These are phyloP conservation scores for Eucalyptus caleyi DNA, from an alignment of 345 rosid genomes.

Conservation along the genomic window DNA sequence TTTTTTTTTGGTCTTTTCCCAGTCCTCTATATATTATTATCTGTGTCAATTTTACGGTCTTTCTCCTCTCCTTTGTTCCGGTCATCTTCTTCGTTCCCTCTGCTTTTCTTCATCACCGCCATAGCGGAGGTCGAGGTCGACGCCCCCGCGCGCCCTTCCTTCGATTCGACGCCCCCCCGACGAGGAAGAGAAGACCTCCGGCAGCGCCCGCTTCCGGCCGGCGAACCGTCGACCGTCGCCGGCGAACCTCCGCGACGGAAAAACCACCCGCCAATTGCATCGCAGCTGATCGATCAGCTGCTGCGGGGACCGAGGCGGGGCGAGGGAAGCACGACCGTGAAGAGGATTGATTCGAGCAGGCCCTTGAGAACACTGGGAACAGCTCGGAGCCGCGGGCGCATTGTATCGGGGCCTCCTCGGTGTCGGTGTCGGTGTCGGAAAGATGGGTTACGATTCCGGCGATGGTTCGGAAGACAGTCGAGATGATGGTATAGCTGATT, in stretches of 20 bases:
- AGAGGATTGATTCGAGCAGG: not conserved
- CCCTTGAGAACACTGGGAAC: not conserved
- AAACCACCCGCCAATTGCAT: not conserved
- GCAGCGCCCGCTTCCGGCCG: not conserved
- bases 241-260: not conserved
- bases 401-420: not conserved
- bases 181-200: not conserved
- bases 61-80: not conserved
- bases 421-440: not conserved
- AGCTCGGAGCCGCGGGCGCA: not conserved
- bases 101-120: not conserved
- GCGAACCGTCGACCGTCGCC: not conserved
- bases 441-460: slow-evolving; percentile 23
- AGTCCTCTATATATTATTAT: not conserved
- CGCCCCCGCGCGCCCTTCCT: not conserved
- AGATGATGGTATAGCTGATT: slow-evolving; percentile 20
- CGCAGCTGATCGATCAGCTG: not conserved
- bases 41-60: not conserved
- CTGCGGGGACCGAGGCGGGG: not conserved
- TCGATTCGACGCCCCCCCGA: not conserved
- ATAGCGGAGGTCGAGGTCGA: not conserved
- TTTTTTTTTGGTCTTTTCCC: not conserved
- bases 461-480: slow-evolving; percentile 21
- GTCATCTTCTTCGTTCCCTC: not conserved
- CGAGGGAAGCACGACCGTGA: not conserved